A percentile compares a stretch with the other conserved stretches of the same genome.
These are phyloP conservation scores for Sporothrix curviconia DNA, from an alignment of 2,329 filamentous ascomycete genomes.

Conservation along the genomic window DNA sequence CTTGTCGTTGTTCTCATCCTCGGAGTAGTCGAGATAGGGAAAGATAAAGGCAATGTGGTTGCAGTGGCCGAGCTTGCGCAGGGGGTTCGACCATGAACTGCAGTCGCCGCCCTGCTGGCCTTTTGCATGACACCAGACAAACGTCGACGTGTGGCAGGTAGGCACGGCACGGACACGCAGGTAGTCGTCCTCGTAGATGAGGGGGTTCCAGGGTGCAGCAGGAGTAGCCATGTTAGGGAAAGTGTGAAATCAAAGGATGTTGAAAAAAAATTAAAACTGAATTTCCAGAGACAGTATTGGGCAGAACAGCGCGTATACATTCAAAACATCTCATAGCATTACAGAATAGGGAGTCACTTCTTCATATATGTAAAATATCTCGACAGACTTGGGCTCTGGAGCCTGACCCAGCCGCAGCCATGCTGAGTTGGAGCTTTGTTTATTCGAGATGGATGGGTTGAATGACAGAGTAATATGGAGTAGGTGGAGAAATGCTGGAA, in stretches of 20 bases:
- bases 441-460: not conserved
- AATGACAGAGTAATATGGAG: too few relatives aligned
- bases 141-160: conserved; percentile 2
- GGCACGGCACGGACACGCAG: conserved; percentile 4
- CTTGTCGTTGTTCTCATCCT: not conserved
- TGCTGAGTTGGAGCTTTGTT: too few relatives aligned
- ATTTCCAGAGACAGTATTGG: not conserved
- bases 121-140: not conserved
- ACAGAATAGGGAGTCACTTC: not conserved
- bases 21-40: conserved; percentile 1
- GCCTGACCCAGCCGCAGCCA: too few relatives aligned
- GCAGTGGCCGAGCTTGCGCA: conserved; percentile 1
- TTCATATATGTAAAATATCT: too few relatives aligned
- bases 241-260: not conserved
- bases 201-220: not conserved
- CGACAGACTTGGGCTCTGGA: too few relatives aligned
- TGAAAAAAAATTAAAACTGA: not conserved
- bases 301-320: too few relatives aligned
- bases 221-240: not conserved
- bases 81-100: not conserved
- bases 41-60: conserved; percentile 9
- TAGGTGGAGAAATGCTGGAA: too few relatives aligned
- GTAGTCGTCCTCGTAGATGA: conserved; percentile 3
- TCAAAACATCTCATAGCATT: not conserved
- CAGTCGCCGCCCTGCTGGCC: not conserved